Evolutionary conservation across 2,329 filamentous ascomycete genomes (phyloP), one percentile per base, ranked within the genome.

Genomic region (Colletotrichum destructivum): DNA sequence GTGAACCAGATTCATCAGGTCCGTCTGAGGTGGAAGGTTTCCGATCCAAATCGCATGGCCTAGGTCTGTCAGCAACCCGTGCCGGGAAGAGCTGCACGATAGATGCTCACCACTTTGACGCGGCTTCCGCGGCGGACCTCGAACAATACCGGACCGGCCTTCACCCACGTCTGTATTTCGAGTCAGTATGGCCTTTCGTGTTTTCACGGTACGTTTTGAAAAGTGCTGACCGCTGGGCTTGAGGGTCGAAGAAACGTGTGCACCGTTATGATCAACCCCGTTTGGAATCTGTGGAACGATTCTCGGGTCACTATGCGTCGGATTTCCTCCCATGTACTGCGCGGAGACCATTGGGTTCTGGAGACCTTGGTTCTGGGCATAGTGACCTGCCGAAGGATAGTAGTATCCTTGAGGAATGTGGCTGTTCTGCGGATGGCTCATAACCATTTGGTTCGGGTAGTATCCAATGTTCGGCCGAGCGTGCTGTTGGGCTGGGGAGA

Each of bases 1-100:
- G 71, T 96, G 91, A 63, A 98, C 97, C n/a, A 98, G 84, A 70
- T 89, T 93, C 82, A 94, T 91, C 15, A 98, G 87, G 51, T 92
- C 92, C 0, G 95, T 93, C 60, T 94, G 93, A 0, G 94, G 93
- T 4, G 96, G 95, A 0, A 98, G 86, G 79, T 98, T 98, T 51
- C 96, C 96, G 38, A 98, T 94, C 96, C 96, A 98, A 23, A 98
- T 91, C 0, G 96, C 96, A 79, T 98, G 93, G 1, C 95, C 96
- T 85, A 44, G 7, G 9, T 63, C n/a, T 62, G 62, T 79, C 62
- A 76, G 71, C 56, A 40, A 54, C 9, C 54, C 38, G 9, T 69
- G 66, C 73, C 67, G 72, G 55, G 62, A 69, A 21, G 51, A 16
- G 65, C 72, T 31, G 35, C 35, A 56, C 57, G 26, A 21, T 11